Conservation (phyloP, 164 flowering plant species). For the Vitis vinifera region DNA sequence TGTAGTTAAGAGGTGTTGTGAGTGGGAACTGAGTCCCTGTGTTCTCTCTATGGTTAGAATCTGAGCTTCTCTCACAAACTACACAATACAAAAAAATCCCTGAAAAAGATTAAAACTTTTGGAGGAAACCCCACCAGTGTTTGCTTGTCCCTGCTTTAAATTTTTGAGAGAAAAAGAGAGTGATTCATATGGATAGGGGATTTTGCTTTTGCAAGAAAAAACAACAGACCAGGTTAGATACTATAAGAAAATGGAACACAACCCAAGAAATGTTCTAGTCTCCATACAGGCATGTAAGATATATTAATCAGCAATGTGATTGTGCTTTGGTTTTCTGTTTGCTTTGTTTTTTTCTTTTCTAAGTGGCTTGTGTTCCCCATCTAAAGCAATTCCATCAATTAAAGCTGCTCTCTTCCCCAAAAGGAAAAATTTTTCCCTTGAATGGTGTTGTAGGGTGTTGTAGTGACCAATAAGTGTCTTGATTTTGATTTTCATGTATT, state of each 20-base stretch:
- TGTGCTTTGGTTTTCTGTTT: conserved; percentile 5
- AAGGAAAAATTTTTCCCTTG: background rate
- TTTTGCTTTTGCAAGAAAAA: conserved; percentile 6
- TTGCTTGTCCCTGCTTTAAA: background rate
- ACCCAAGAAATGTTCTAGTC: conserved; percentile 14
- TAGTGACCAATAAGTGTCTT: background rate
- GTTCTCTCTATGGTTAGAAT: background rate
- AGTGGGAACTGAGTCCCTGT: background rate
- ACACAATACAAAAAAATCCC: background rate
- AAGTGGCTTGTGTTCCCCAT: conserved; percentile 17
- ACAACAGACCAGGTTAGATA: conserved; percentile 14
- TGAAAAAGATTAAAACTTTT: conserved; percentile 9
- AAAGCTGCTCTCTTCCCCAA: conserved; percentile 15
- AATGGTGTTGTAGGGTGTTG: background rate
- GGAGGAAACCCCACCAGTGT: conserved; percentile 8
- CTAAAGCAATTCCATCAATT: conserved; percentile 15
- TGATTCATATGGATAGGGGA: conserved; percentile 8
- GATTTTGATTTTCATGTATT: too few species aligned
- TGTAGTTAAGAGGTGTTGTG: background rate
- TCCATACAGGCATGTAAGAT: conserved; percentile 11
- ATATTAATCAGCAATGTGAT: background rate
- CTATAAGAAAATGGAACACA: conserved; percentile 10
- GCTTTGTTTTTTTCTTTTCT: conserved; percentile 13
- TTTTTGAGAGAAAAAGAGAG: conserved; percentile 10
- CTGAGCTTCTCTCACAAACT: conserved; percentile 10